These are phyloP conservation scores for Linnemannia elongata DNA, from an alignment of 192 early-diverging fungal species.

Conservation along the genomic window DNA sequence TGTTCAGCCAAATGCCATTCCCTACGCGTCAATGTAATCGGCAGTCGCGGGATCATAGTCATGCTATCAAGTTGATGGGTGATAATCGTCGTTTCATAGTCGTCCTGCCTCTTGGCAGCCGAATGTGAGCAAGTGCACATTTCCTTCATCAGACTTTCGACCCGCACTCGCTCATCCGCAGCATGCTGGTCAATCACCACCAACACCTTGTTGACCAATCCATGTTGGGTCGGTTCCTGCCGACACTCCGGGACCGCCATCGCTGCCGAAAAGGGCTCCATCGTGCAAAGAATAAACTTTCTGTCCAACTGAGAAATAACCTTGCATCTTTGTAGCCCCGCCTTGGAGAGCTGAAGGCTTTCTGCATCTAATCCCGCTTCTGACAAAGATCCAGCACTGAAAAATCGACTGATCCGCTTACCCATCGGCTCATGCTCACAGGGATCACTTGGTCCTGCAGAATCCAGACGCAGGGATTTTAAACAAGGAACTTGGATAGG, in stretches of 20 bases:
- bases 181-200: conserved; percentile 86
- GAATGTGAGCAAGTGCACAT: conserved; percentile 27
- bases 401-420: conserved; percentile 40
- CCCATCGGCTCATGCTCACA: background rate
- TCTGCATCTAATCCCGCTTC: conserved; percentile 15
- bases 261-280: conserved; percentile 12
- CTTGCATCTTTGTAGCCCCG: conserved; percentile 50
- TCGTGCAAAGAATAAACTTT: conserved; percentile 73
- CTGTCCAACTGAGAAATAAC: conserved; percentile 76
- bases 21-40: conserved; percentile 52
- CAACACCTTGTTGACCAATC: conserved; percentile 31
- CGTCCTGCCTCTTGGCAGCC: background rate
- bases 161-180: conserved; percentile 78
- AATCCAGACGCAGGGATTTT: background rate
- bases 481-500: conserved; percentile 42
- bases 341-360: conserved; percentile 57
- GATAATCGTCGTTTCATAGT: background rate
- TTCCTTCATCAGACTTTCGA: conserved; percentile 69
- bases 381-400: background rate
- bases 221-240: background rate
- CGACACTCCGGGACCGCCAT: background rate
- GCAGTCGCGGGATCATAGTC: conserved; percentile 58
- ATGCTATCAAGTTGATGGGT: conserved; percentile 52
- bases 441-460: background rate
- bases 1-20: conserved; percentile 49